Evolutionary conservation across 2,329 filamentous ascomycete genomes (phyloP), one percentile per base, ranked within the genome.

Genomic region (Neofusicoccum sp.): DNA sequence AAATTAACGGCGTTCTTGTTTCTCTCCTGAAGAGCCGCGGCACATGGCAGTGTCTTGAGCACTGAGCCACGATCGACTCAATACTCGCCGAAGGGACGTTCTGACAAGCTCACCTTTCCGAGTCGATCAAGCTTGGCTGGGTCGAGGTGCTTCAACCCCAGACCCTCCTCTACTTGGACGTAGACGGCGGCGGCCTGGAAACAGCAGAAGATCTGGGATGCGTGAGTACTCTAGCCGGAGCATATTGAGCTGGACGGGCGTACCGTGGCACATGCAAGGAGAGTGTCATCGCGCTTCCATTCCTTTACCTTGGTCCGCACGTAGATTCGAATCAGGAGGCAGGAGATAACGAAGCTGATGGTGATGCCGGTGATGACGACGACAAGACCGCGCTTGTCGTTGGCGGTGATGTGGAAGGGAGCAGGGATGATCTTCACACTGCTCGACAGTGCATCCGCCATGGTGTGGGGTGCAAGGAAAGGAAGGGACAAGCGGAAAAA

Each of bases 341-440:
- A 76, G 1, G 66, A 65, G 67, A 69, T 69, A 9, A 74, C 68
- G 62, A 74, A 76, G 6, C 69, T 68, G 29, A 74, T 52, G 3
- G 70, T 71, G 3, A 66, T 63, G 9, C 67, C 70, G 16, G 70
- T 71, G 0, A 70, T 70, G 33, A 75, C 70, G 7, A 73, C 68
- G 7, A 76, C 67, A n/a, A 76, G 64, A n/a, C 72, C 73, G 14
- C 72, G 69, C 63, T 74, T 74, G 61, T 75, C 72, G 61, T 70
- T 48, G 2, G 65, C 66, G 6, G 70, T 71, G 63, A 75, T 74
- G 22, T 67, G 56, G 47, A 69, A 74, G 2, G 71, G 71, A n/a
- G 72, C 66, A 48, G 71, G 71, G 8, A 62, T 14, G 48, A 52
- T 33, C 3, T 9, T 52, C 41, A 62, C 49, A 43, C 43, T n/a